These are phyloP conservation scores for Lepidium campestre DNA, from an alignment of 441 rosid genomes.

Conservation along the genomic window DNA sequence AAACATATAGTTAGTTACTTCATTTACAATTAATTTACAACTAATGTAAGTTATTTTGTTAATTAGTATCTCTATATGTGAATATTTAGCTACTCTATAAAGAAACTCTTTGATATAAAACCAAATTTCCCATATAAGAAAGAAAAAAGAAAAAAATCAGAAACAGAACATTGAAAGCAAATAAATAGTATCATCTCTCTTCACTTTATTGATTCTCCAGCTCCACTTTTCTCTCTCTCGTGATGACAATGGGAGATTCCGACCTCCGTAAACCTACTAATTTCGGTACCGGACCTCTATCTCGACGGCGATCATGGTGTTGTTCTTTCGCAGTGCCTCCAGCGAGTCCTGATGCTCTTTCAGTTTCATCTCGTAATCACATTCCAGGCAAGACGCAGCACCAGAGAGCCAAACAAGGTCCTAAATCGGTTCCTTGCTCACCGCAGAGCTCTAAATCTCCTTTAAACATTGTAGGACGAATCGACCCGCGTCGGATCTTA, in stretches of 20 bases:
- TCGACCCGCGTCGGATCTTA: conserved; percentile 76
- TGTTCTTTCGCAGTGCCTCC: conserved; percentile 69
- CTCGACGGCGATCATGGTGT: conserved; percentile 65
- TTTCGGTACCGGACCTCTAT: conserved; percentile 8
- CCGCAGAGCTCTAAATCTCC: conserved; percentile 71
- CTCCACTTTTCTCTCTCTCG: background rate
- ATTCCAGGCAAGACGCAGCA: conserved; percentile 18
- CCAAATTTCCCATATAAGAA: too few species aligned
- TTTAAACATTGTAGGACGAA: conserved; percentile 52
- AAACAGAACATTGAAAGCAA: conserved; percentile 22
- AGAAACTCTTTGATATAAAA: too few species aligned
- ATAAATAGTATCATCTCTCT: conserved; percentile 6
- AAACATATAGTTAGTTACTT: too few species aligned
- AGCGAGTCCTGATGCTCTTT: conserved; percentile 59
- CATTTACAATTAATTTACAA: too few species aligned
- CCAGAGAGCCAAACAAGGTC: conserved; percentile 27
- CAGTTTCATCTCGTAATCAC: conserved; percentile 26
- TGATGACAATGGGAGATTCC: conserved; percentile 28
- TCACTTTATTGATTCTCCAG: conserved; percentile 2
- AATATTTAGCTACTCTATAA: too few species aligned
- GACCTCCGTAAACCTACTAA: conserved; percentile 27
- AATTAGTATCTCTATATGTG: too few species aligned
- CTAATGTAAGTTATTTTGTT: too few species aligned
- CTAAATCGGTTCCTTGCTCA: conserved; percentile 45
- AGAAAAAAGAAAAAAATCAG: background rate